A percentile compares a stretch with the other conserved stretches of the same genome.
Evolutionary conservation across 805 yeast genomes (phyloP).

Genomic region (Starmerella asiatica): DNA sequence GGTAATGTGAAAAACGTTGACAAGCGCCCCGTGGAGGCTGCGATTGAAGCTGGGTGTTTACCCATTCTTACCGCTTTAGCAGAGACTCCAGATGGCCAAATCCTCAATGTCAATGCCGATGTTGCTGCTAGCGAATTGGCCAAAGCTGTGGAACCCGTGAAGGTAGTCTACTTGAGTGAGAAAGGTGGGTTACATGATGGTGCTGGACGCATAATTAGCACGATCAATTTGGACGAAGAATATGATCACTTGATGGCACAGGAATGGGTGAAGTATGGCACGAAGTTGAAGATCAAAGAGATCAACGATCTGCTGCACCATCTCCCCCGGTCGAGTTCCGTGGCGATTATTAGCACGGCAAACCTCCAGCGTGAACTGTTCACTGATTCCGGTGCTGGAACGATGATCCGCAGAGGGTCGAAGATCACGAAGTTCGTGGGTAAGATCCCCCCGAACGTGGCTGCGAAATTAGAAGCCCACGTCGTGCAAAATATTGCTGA

Average conservation of each 20-base stretch:
- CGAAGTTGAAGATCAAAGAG: slow-evolving; percentile 91
- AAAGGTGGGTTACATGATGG: slow-evolving; percentile 97
- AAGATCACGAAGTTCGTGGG: slow-evolving; percentile 56
- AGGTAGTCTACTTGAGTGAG: slow-evolving; percentile 90
- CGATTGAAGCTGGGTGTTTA: slow-evolving; percentile 89
- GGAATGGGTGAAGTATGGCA: slow-evolving; percentile 97
- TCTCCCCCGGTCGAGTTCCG: slow-evolving; percentile 93
- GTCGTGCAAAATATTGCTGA: slow-evolving; percentile 66
- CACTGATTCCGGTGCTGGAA: slow-evolving; percentile 99
- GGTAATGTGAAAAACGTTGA: slow-evolving; percentile 80
- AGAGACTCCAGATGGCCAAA: slow-evolving; percentile 93
- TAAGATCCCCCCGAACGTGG: slow-evolving; percentile 42
- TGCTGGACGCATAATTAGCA: slow-evolving; percentile 73
- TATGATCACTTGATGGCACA: slow-evolving; percentile 81
- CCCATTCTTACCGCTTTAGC: slow-evolving; percentile 95
- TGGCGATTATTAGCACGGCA: slow-evolving; percentile 88
- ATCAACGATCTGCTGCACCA: slow-evolving; percentile 87
- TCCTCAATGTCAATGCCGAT: slow-evolving; percentile 94
- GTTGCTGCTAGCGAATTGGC: slow-evolving; percentile 98
- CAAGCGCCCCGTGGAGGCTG: slow-evolving; percentile 81
- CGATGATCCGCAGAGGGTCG: slow-evolving; percentile 94
- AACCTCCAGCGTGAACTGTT: slow-evolving; percentile 94
- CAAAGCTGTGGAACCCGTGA: slow-evolving; percentile 89
- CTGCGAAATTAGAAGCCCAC: slow-evolving; percentile 66
- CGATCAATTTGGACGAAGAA: slow-evolving; percentile 91